phyloP scores from a whole-genome alignment of 768 basidiomycete genomes.

The Fistulinella prunicolor region DNA sequence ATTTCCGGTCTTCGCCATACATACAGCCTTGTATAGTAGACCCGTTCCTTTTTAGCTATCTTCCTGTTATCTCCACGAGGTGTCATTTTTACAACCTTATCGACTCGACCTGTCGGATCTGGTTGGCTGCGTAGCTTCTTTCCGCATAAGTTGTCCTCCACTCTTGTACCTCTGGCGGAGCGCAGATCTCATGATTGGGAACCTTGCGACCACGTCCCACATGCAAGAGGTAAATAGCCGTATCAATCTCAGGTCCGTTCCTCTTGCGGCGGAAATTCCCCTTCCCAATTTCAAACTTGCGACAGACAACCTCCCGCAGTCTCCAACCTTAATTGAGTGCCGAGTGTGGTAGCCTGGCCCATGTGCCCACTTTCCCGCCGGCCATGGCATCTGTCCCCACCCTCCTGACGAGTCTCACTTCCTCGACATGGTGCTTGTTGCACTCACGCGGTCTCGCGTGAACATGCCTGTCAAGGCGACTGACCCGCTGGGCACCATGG shows the following conservation, averaged over 20 bases:
- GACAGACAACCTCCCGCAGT: slow-evolving; percentile 1
- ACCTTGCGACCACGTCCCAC: slow-evolving; percentile 9
- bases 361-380: slow-evolving; percentile 12
- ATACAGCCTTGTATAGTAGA: slow-evolving; percentile 18
- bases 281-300: slow-evolving; percentile 24
- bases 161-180: slow-evolving; percentile 19
- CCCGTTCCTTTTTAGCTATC: slow-evolving; percentile 20
- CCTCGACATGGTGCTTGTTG: slow-evolving; percentile 25
- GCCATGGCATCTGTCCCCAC: slow-evolving; percentile 2
- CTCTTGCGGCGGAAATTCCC: slow-evolving; percentile 15
- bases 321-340: slow-evolving; percentile 13
- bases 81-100: slow-evolving; percentile 18
- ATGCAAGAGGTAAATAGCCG: slow-evolving; percentile 7
- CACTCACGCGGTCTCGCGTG: slow-evolving; percentile 1
- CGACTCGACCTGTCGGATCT: slow-evolving; percentile 29
- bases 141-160: slow-evolving; percentile 28
- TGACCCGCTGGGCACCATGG: slow-evolving; percentile 2
- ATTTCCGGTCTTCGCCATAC: slow-evolving; percentile 29
- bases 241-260: slow-evolving; percentile 5
- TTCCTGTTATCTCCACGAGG: slow-evolving; percentile 36
- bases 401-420: slow-evolving; percentile 13
- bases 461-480: slow-evolving; percentile 7
- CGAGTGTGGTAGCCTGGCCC: slow-evolving; percentile 4
- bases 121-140: slow-evolving; percentile 21
- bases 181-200: slow-evolving; percentile 7